Base-by-base conservation (phyloP, 106 monocot genomes). In the Dendrobium nobile region DNA sequence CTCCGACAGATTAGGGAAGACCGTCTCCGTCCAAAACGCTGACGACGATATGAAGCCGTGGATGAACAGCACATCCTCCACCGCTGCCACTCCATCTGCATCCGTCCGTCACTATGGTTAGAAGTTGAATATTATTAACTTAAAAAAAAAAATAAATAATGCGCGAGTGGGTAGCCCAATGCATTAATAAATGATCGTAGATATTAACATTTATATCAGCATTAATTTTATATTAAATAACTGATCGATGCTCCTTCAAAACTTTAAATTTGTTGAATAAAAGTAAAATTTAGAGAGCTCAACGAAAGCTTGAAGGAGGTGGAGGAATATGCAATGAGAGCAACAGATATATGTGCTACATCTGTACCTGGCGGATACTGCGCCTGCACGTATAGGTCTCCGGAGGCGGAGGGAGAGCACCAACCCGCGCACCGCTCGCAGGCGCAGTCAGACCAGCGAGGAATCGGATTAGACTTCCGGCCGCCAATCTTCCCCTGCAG, bases 401-500 rank as follows among this genome's bases (percentile, higher is more conserved):
- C 59, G 44, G 59, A 42, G 20, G 37, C 74, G n/a, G 72, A 11
- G 18, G 87, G 80, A 15, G 73, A 70, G 48, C 80, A 67, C 85
- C 85, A 85, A 20, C 80, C 74, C 33, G 82, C 81, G 83, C 90
- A 90, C 59, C 42, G 75, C 40, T 67, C 28, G 85, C 89, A 90
- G 75, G 80, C 79, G 37, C 89, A 90, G 87, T 90, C 90, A 13
- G 90, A 90, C 90, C 90, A 90, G 54, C 85, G 79, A 4, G 84
- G 86, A 4, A 80, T n/a, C 2, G 78, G 48, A n/a, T 82, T 58
- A 20, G 88, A 74, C 80, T 78, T 59, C 47, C 74, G 84, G 13
- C 86, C 79, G 24, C 88, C 85, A 31, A 96, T 88, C 86, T 87
- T 92, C n/a, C 87, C 93, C 65, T 86, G 83, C 22, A 93, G 87